These are phyloP conservation scores for Russula earlei DNA, from an alignment of 768 basidiomycete species.

Conservation along the genomic window DNA sequence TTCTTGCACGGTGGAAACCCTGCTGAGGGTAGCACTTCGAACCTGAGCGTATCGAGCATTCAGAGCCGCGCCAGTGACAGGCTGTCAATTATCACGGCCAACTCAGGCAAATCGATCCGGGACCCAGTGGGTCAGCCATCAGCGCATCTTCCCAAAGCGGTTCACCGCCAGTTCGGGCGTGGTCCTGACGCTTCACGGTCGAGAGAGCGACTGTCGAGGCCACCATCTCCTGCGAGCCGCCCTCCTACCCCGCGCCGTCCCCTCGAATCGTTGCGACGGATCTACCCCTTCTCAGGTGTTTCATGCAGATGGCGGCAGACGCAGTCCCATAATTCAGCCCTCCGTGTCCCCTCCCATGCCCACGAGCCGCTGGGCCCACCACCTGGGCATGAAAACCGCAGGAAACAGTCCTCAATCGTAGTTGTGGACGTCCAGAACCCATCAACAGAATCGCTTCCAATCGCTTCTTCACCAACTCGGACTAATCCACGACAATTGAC, in stretches of 20 bases:
- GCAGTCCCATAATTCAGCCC: not conserved
- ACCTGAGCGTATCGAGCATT: not conserved
- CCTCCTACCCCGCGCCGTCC: not conserved
- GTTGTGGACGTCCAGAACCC: not conserved
- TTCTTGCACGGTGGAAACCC: not conserved
- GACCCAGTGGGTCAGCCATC: not conserved
- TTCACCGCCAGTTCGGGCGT: conserved; percentile 6
- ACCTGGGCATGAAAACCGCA: no score
- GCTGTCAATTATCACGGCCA: not conserved
- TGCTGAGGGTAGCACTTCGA: not conserved
- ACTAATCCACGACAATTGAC: not conserved
- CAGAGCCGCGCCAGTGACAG: conserved; percentile 5
- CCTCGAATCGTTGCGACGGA: not conserved
- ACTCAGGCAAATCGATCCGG: not conserved
- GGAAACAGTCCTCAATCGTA: conserved; percentile 5
- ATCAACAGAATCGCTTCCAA: conserved; percentile 3
- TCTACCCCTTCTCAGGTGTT: not conserved
- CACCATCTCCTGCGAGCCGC: not conserved
- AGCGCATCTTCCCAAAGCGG: not conserved
- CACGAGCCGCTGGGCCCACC: not conserved
- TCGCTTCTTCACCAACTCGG: not conserved
- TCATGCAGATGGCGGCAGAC: not conserved
- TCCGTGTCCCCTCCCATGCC: not conserved
- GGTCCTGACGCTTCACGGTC: not conserved
- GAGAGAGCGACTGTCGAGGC: not conserved